Evolutionary conservation across 2,329 filamentous ascomycete genomes (phyloP).

Genomic region (Trichoderma atrobrunneum): DNA sequence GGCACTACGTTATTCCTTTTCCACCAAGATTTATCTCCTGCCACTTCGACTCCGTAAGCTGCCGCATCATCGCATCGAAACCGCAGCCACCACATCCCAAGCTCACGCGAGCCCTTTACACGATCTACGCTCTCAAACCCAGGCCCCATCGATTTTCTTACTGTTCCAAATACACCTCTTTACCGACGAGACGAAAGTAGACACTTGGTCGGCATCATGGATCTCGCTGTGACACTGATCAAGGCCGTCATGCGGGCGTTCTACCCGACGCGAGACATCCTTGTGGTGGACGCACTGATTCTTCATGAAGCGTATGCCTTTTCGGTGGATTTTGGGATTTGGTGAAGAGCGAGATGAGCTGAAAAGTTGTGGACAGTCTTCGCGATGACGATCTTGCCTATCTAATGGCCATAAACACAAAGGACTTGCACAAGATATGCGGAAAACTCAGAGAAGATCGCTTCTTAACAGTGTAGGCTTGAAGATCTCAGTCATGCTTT

Average conservation of each 20-base stretch:
- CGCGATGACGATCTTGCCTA: conserved; percentile 85
- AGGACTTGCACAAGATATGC: conserved; percentile 87
- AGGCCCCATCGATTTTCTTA: no score
- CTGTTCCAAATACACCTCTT: not conserved
- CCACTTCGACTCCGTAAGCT: not conserved
- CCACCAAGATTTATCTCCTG: not conserved
- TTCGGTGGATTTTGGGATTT: not conserved
- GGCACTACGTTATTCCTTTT: not conserved
- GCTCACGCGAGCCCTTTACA: not conserved
- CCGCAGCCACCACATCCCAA: not conserved
- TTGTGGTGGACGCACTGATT: conserved; percentile 82
- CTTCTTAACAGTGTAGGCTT: conserved; percentile 71
- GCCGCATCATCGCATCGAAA: not conserved
- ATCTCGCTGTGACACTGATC: conserved; percentile 70
- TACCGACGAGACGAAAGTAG: not conserved
- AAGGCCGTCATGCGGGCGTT: conserved; percentile 84
- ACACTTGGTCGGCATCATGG: conserved; percentile 37
- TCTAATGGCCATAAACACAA: conserved; percentile 83
- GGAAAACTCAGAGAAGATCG: conserved; percentile 82
- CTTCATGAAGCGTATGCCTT: conserved; percentile 70
- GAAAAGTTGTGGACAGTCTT: conserved; percentile 60
- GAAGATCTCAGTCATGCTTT: not conserved
- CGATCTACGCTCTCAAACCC: not conserved
- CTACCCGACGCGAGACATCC: conserved; percentile 79
- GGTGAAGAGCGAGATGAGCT: conserved; percentile 55